These are phyloP conservation scores for Pyrus betulifolia DNA, from an alignment of 306 rosid species.

Conservation along the genomic window DNA sequence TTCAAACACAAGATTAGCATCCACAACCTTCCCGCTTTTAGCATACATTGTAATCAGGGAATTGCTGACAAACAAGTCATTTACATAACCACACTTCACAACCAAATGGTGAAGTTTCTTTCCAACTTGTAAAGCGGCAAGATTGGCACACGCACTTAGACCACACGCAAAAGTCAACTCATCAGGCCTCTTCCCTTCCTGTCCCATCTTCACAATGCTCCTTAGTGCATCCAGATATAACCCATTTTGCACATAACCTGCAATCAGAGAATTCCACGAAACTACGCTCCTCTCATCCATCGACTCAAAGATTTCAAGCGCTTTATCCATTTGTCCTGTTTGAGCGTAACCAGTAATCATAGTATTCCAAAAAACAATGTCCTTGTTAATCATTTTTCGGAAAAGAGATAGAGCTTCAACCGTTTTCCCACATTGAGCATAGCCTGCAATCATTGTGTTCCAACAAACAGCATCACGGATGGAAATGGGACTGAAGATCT, in stretches of 20 bases:
- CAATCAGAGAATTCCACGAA: slow-evolving; percentile 74
- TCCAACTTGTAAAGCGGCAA: slow-evolving; percentile 67
- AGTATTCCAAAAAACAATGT: slow-evolving; percentile 67
- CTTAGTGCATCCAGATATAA: slow-evolving; percentile 53
- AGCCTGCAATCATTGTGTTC: slow-evolving; percentile 81
- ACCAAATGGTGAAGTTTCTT: slow-evolving; percentile 59
- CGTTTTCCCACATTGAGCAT: slow-evolving; percentile 58
- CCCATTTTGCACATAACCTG: slow-evolving; percentile 62
- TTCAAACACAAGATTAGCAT: slow-evolving; percentile 49
- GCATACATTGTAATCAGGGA: slow-evolving; percentile 73
- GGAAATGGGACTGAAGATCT: slow-evolving; percentile 43
- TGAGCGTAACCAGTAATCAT: slow-evolving; percentile 73
- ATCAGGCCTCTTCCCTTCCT: slow-evolving; percentile 52
- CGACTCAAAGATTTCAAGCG: slow-evolving; percentile 36
- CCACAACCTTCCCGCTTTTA: slow-evolving; percentile 48
- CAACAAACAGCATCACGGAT: slow-evolving; percentile 56
- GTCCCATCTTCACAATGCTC: slow-evolving; percentile 43
- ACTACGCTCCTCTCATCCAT: slow-evolving; percentile 49
- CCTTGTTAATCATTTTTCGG: slow-evolving; percentile 52
- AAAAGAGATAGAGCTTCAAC: slow-evolving; percentile 54
- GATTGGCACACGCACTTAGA: slow-evolving; percentile 69
- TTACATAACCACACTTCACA: slow-evolving; percentile 50
- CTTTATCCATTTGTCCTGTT: slow-evolving; percentile 60
- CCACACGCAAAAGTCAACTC: slow-evolving; percentile 60
- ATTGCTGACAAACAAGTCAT: slow-evolving; percentile 57